Evolutionary conservation across 208 protist species (phyloP), one percentile per base, ranked within the genome.

Genomic region (Trypanosoma melophagium): DNA sequence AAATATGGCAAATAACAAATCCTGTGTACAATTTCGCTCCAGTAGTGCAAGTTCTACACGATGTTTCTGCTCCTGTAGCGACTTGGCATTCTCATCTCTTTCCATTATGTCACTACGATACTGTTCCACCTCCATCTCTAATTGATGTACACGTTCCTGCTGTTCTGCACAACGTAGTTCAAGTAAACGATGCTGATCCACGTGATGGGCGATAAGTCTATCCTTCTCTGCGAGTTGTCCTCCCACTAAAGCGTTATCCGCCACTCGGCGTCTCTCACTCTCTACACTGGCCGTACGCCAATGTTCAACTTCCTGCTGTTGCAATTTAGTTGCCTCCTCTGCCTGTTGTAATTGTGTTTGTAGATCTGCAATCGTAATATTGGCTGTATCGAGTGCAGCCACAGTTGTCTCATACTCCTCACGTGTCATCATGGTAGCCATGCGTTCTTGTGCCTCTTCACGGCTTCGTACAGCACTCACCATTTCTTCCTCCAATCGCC

Each of bases 401-500:
- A 78, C 75, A 14, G 79, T 61, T 3, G 59, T 44, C 57, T 92
- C 69, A 61, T 83, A 83, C 9, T 60, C 80, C 19, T 77, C 76
- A 12, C 81, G 79, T 31, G 71, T 65, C 28, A 86, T 68, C 84
- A 84, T 90, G 1, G 59, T 67, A 7, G n/a, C 13, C 78, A 83
- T 63, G 24, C 54, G 72, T 44, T 60, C 59, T 35, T 76, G 53
- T 21, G 73, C 60, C 16, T 64, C 74, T 3, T 77, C 68, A 42
- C 60, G 58, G 25, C 49, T 52, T 24, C 57, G 60, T 40, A 60
- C 55, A 2, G 83, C 83, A 22, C 72, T 74, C 25, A 85, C 84
- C 42, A 71, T 79, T 41, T 84, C 66, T 22, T 77, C 58, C 71
- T 93, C 87, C 50, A 90, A 58, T 7, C 54, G 53, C 87, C 87